These are phyloP conservation scores for Arabidopsis suecica DNA, from an alignment of 345 rosid genomes.

Conservation along the genomic window DNA sequence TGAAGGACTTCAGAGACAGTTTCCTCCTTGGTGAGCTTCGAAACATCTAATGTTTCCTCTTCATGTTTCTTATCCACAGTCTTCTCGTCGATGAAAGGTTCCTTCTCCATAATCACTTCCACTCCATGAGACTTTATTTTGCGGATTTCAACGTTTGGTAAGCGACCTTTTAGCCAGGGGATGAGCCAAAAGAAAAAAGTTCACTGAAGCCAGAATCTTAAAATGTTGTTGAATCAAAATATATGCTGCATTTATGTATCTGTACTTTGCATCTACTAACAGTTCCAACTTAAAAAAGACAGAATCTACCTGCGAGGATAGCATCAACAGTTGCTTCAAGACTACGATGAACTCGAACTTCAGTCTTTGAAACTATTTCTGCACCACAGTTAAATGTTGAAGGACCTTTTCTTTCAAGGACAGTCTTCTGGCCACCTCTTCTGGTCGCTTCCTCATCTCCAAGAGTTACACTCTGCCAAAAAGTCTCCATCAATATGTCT, in stretches of 20 bases:
- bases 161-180: constrained; percentile 56
- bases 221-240: background rate
- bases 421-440: constrained; percentile 87
- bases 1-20: constrained; percentile 41
- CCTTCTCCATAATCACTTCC: constrained; percentile 43
- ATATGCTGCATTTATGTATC: background rate
- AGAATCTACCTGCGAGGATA: constrained; percentile 65
- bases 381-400: constrained; percentile 79
- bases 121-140: constrained; percentile 54
- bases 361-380: constrained; percentile 81
- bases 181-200: constrained; percentile 32
- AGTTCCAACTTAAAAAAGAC: background rate
- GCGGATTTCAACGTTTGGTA: constrained; percentile 69
- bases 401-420: constrained; percentile 89
- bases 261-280: background rate
- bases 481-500: constrained; percentile 27
- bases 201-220: constrained; percentile 8
- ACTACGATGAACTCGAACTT: constrained; percentile 84
- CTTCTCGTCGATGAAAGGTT: constrained; percentile 36
- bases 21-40: constrained; percentile 43
- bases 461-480: constrained; percentile 77
- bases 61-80: constrained; percentile 42
- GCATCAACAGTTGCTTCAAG: constrained; percentile 94
- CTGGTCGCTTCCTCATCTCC: constrained; percentile 91
- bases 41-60: constrained; percentile 44